Conservation (phyloP, 768 basidiomycete species). For the Candolleomyces aberdarensis region DNA sequence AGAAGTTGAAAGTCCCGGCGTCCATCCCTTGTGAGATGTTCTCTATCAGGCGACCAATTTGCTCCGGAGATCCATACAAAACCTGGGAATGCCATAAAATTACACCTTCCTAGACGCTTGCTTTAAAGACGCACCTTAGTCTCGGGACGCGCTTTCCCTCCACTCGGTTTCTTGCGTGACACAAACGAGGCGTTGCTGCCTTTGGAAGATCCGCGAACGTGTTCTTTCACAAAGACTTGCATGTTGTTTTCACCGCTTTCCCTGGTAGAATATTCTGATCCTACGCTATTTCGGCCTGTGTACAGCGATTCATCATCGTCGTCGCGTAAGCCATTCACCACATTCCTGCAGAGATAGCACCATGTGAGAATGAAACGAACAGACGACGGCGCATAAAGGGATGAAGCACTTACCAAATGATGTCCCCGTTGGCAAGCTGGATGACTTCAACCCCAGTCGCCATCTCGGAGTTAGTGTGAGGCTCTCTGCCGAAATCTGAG, state of each 20-base stretch:
- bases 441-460: conserved; percentile 74
- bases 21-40: conserved; percentile 79
- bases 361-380: conserved; percentile 13
- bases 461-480: conserved; percentile 34
- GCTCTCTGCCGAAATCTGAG: conserved; percentile 28
- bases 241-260: conserved; percentile 58
- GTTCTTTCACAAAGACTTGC: conserved; percentile 77
- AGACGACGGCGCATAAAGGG: conserved; percentile 8
- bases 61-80: conserved; percentile 70
- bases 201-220: conserved; percentile 62
- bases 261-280: conserved; percentile 66
- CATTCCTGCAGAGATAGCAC: conserved; percentile 47
- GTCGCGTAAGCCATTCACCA: conserved; percentile 81
- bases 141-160: conserved; percentile 64
- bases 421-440: conserved; percentile 84
- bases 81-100: conserved; percentile 45
- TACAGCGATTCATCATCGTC: conserved; percentile 70
- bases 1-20: conserved; percentile 79
- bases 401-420: conserved; percentile 63
- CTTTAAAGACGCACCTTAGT: conserved; percentile 60
- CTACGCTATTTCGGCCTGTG: conserved; percentile 65
- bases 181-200: conserved; percentile 60
- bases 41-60: conserved; percentile 84
- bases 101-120: conserved; percentile 15
- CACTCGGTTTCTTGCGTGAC: conserved; percentile 56